Evolutionary conservation across 306 rosid species (phyloP), one percentile per base, ranked within the genome.

Genomic region (Albizia julibrissin): DNA sequence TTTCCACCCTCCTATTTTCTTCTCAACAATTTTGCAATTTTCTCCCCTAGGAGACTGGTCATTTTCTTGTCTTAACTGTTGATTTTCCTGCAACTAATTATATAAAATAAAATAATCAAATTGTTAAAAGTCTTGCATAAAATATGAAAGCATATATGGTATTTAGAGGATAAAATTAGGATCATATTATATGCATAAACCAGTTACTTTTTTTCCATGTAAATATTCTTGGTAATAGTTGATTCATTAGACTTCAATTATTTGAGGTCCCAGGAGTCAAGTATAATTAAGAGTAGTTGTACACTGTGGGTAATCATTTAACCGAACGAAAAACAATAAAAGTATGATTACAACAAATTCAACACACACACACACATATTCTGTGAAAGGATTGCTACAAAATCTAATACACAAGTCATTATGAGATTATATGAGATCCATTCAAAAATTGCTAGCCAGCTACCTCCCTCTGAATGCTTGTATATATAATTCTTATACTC

Each of bases 1-100:
- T 83, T 86, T 87, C 52, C 85, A 24, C 70, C 92, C 94, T 84
- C 94, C 92, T 43, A 0, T 10, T 75, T 79, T 84, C 77, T 80
- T 87, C 12, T 56, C 79, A 42, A 27, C 72, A 66, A 68, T 73
- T 37, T 39, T 70, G 43, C 39, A 67, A 72, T 50, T 82, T 83
- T 18, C 77, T 68, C 71, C 74, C 62, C 21, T 66, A 26, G 69
- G 66, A 52, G 47, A 15, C 40, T 69, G 83, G 59, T 80, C 75
- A 66, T 72, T 75, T 56, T 56, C 86, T 62, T 82, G 87, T 69
- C 12, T 81, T 31, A 49, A 79, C 92, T 92, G 62, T 56, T 26
- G 47, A 27, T 42, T 67, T 74, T 52, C 54, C 66, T 54, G 69
- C 24, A 64, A 73, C 4, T 49, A 24, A 66, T 27, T 40, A 19